Conservation (phyloP, 2,329 filamentous ascomycete species). For the Pestalotiopsis sp. region DNA sequence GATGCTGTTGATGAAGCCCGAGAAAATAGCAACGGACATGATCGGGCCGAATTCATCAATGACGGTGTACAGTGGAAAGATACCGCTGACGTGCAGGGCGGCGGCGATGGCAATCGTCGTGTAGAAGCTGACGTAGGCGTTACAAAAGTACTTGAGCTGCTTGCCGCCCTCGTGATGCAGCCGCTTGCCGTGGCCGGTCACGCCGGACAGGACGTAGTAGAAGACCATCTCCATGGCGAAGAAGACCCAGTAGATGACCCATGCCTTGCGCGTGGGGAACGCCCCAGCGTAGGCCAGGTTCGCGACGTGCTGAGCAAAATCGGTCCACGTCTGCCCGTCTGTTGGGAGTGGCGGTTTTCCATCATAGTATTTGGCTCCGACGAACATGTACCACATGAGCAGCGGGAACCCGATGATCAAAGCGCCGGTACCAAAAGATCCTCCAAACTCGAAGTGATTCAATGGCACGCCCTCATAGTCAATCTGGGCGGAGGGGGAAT, state of each 20-base stretch:
- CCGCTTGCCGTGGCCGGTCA: slow-evolving; percentile 86
- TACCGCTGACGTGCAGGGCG: slow-evolving; percentile 75
- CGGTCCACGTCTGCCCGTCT: slow-evolving; percentile 65
- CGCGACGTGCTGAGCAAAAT: slow-evolving; percentile 74
- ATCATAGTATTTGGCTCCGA: slow-evolving; percentile 89
- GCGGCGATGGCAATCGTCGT: slow-evolving; percentile 73
- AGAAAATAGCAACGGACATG: slow-evolving; percentile 89
- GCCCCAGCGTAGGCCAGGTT: slow-evolving; percentile 79
- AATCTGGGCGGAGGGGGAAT: background rate
- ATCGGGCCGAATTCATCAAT: slow-evolving; percentile 95
- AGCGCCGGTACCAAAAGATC: slow-evolving; percentile 72
- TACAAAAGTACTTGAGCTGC: slow-evolving; percentile 93
- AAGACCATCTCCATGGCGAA: slow-evolving; percentile 80
- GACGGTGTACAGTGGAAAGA: slow-evolving; percentile 88
- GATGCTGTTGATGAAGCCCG: slow-evolving; percentile 83
- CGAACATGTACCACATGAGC: slow-evolving; percentile 99
- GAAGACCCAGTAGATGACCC: slow-evolving; percentile 94
- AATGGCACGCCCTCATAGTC: slow-evolving; percentile 1
- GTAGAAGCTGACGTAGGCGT: slow-evolving; percentile 85
- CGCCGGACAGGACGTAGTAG: slow-evolving; percentile 85
- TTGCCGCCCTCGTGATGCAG: slow-evolving; percentile 80
- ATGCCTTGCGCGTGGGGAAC: slow-evolving; percentile 80
- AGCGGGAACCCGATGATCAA: slow-evolving; percentile 92
- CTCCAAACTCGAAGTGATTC: slow-evolving; percentile 80
- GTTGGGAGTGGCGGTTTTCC: slow-evolving; percentile 76